phyloP scores from a whole-genome alignment of 2,329 filamentous ascomycete species.

The Sporothrix brasiliensis region DNA sequence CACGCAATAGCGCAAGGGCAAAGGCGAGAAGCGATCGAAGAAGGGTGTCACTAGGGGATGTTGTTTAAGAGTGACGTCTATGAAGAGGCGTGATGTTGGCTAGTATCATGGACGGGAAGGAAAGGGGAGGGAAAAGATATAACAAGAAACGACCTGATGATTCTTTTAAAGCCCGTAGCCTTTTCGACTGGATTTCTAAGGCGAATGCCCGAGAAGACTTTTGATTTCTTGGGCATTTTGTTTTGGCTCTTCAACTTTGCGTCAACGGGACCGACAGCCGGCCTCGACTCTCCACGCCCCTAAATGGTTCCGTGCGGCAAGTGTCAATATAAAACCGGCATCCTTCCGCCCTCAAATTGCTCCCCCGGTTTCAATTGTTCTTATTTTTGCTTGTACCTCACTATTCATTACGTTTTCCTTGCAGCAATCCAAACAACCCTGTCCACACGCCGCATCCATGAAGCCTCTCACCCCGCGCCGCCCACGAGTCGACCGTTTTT shows the following conservation, averaged over 20 bases:
- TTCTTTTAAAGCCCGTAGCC: constrained; percentile 22
- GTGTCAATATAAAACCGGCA: constrained; percentile 11
- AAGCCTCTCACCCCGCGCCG: constrained; percentile 8
- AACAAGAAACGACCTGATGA: neutral
- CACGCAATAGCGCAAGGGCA: constrained; percentile 13
- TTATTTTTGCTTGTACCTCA: too few species aligned
- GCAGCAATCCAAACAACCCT: neutral
- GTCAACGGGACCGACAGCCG: constrained; percentile 33
- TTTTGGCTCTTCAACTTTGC: neutral
- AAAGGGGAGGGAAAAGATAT: constrained; percentile 1
- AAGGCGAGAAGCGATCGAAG: neutral
- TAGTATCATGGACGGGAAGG: neutral
- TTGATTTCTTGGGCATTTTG: neutral
- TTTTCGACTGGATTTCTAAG: constrained; percentile 29
- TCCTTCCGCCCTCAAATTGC: neutral
- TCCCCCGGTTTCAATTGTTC: neutral
- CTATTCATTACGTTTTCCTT: neutral
- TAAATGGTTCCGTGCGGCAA: neutral
- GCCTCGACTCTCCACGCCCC: constrained; percentile 14
- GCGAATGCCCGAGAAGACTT: neutral
- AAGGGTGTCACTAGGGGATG: neutral
- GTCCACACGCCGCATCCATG: neutral
- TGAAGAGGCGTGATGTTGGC: constrained; percentile 1
- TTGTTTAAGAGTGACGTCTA: neutral
- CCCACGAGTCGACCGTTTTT: neutral